Percentiles rank a stretch among this genome's conserved stretches.
Conservation (phyloP, 1,284 basidiomycete genomes). For the Singerocomus rubriflavus region DNA sequence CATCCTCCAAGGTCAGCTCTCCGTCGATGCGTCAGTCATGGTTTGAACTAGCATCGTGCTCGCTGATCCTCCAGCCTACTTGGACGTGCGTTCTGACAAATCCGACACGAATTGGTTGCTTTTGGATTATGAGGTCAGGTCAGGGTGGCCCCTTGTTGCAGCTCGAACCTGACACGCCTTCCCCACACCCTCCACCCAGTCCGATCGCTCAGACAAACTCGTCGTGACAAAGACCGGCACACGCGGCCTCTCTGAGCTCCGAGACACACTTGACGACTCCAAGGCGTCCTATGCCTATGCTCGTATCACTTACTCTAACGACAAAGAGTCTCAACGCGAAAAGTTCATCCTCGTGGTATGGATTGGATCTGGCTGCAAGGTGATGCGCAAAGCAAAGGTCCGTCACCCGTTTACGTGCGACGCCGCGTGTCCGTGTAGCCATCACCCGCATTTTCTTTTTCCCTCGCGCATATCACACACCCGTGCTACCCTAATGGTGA, state of each 20-base stretch:
- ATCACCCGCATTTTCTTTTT: constrained; percentile 5
- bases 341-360: constrained; percentile 90
- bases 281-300: constrained; percentile 83
- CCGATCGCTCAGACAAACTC: constrained; percentile 83
- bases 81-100: constrained; percentile 80
- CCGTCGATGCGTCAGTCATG: constrained; percentile 6
- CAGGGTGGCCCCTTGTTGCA: constrained; percentile 15
- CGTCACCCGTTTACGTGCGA: constrained; percentile 31
- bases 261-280: constrained; percentile 66
- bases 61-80: constrained; percentile 61
- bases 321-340: constrained; percentile 82
- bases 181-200: constrained; percentile 37
- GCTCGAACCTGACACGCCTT: constrained; percentile 13
- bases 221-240: constrained; percentile 72
- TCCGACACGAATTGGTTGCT: constrained; percentile 83
- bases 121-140: constrained; percentile 74
- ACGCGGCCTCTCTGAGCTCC: constrained; percentile 75
- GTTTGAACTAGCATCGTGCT: constrained; percentile 17
- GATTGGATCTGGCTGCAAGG: constrained; percentile 83
- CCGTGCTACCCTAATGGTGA: constrained; percentile 22
- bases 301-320: constrained; percentile 81
- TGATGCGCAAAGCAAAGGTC: constrained; percentile 90
- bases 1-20: constrained; percentile 70
- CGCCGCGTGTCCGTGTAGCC: constrained; percentile 14
- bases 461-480: constrained; percentile 24